phyloP scores from a whole-genome alignment of 345 rosid species.

The Limnanthes douglasii region DNA sequence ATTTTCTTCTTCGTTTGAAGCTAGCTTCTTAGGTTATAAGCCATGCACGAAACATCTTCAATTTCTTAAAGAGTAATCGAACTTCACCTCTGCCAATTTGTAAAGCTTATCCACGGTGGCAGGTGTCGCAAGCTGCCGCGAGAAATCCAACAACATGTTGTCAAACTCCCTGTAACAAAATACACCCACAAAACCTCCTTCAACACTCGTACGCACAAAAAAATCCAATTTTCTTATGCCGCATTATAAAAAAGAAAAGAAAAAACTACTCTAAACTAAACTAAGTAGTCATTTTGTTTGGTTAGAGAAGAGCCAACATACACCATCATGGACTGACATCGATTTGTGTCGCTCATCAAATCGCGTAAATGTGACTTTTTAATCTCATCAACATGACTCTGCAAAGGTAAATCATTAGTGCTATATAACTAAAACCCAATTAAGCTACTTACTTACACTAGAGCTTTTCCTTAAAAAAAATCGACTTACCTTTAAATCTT shows the following conservation, averaged over 20 bases:
- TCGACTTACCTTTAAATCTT: constrained; percentile 57
- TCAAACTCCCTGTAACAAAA: constrained; percentile 51
- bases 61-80: constrained; percentile 1
- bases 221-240: background rate
- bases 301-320: constrained; percentile 15
- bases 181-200: constrained; percentile 3
- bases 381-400: constrained; percentile 64
- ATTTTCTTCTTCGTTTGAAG: too few relatives aligned
- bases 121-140: constrained; percentile 59
- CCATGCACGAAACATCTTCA: too few relatives aligned
- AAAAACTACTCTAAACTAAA: background rate
- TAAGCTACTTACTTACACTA: background rate
- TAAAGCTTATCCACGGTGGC: constrained; percentile 56
- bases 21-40: too few relatives aligned
- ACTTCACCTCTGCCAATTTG: constrained; percentile 57
- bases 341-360: constrained; percentile 46
- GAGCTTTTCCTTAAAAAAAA: background rate
- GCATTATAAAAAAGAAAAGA: background rate
- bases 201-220: background rate
- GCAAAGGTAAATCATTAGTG: constrained; percentile 4
- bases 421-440: background rate
- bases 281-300: too few relatives aligned
- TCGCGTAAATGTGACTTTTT: constrained; percentile 70
- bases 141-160: constrained; percentile 56
- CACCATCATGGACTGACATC: constrained; percentile 72